These are phyloP conservation scores for Colletotrichum gloeosporioides DNA, from an alignment of 2,329 filamentous ascomycete species.

Conservation along the genomic window DNA sequence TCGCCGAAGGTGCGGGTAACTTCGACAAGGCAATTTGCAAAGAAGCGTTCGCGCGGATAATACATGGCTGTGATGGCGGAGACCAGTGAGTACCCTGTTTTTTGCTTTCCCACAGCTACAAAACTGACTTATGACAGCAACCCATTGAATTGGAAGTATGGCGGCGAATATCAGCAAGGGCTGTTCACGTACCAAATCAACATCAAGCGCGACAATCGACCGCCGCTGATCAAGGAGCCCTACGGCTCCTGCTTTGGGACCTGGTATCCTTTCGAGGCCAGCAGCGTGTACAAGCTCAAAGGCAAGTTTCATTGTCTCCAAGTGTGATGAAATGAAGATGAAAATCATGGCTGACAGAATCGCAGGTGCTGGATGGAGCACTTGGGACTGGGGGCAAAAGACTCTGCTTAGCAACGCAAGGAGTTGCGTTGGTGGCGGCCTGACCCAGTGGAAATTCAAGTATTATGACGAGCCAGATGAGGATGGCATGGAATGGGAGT, in stretches of 20 bases:
- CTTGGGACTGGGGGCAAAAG: not conserved
- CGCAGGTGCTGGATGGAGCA: not conserved
- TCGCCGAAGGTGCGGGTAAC: not conserved
- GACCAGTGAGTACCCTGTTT: not conserved
- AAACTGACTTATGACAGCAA: not conserved
- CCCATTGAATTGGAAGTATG: not conserved
- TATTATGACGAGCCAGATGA: not conserved
- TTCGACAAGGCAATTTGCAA: not conserved
- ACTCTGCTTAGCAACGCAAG: not conserved
- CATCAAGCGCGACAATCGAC: not conserved
- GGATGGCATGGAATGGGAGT: not conserved
- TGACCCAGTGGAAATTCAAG: not conserved
- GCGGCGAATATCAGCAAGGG: not conserved
- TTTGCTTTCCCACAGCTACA: not conserved
- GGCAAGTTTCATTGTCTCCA: not conserved
- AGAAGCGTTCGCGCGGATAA: not conserved
- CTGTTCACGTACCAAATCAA: not conserved
- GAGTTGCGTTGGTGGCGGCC: not conserved
- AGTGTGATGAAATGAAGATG: not conserved
- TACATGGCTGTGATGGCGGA: not conserved
- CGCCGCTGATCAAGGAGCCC: not conserved
- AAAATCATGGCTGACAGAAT: not conserved
- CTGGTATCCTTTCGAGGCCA: not conserved
- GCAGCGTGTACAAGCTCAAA: not conserved
- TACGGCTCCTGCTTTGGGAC: not conserved